These are phyloP conservation scores for Bipolaris cookei DNA, from an alignment of 2,329 filamentous ascomycete species.

Conservation along the genomic window DNA sequence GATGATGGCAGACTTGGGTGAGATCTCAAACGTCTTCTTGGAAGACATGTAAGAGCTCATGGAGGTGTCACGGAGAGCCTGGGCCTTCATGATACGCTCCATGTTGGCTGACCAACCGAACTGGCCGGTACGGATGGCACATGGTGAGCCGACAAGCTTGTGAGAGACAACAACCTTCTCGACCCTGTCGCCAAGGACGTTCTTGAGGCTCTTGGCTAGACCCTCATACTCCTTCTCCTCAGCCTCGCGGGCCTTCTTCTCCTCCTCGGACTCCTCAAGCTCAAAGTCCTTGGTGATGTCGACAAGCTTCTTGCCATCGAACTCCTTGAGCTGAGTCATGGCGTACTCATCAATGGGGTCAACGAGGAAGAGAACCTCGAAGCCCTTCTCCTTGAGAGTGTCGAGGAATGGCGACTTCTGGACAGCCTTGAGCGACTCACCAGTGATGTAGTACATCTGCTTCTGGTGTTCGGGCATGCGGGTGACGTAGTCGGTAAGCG, in stretches of 20 bases:
- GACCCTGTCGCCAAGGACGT: conserved; percentile 98
- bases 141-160: conserved; percentile 93
- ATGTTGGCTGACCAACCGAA: conserved; percentile 99
- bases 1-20: conserved; percentile 96
- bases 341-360: conserved; percentile 99
- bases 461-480: conserved; percentile 99
- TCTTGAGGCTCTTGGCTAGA: conserved; percentile 97
- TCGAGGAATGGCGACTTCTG: conserved; percentile 99
- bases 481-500: conserved; percentile 95
- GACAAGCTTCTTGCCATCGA: conserved; percentile 99
- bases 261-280: conserved; percentile 99
- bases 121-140: conserved; percentile 98
- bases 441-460: conserved; percentile 99
- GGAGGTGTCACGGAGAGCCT: conserved; percentile 98
- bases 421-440: conserved; percentile 98
- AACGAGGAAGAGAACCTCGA: conserved; percentile 98
- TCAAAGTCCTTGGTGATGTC: conserved; percentile 99
- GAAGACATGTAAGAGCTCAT: conserved; percentile 99
- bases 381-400: conserved; percentile 97
- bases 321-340: conserved; percentile 99
- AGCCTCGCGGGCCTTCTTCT: conserved; percentile 93
- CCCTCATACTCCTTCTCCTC: conserved; percentile 98
- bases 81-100: conserved; percentile 99
- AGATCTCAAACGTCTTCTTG: conserved; percentile 99
- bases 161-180: conserved; percentile 99